Evolutionary conservation across 2,329 filamentous ascomycete genomes (phyloP), one percentile per base, ranked within the genome.

Genomic region (Fusarium citri): DNA sequence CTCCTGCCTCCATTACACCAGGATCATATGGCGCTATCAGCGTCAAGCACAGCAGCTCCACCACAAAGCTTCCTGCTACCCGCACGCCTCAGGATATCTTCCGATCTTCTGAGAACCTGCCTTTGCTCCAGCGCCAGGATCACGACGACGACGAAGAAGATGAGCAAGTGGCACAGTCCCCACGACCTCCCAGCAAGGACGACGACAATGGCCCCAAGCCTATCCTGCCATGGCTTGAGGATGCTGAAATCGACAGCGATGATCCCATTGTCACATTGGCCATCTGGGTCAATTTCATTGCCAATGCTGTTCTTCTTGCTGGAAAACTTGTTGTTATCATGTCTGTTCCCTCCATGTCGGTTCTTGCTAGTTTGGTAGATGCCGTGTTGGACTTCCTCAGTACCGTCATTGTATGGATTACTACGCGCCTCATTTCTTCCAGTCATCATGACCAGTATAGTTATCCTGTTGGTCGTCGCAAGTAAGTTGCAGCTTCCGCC

Each of bases 71-170:
- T 74, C 84, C 94, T 60, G 83, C 94, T 69, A 93, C 92, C 78
- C 88, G 93, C 53, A 97, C 94, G 0, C 93, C 94, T 2, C 93
- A 92, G 77, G 93, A 94, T 74, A 89, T 98, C 56, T 97, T 97
- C 79, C 93, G 92, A 41, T 87, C 87, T 18, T 89, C 90, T 20
- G 91, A 94, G 76, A 87, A 88, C 48, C 87, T 89, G 3, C 89
- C 92, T 1, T 83, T 94, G 23, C 84, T 94, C 30, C 77, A 80
- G 30, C 78, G 80, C 43, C 80, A 76, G 25, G 80, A 85, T 23
- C 83, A 82, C 6, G 83, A 84, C 15, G 81, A 84, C 14, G 82
- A 83, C 22, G 78, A 81, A 6, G 79, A 83, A 6, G 77, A 66
- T 10, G 58, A 72, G 18, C 34, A 37, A 37, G 34, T 12, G 34